Evolutionary conservation across 108 stramenopile genomes (phyloP).

Genomic region (Aureococcus anophagefferens): DNA sequence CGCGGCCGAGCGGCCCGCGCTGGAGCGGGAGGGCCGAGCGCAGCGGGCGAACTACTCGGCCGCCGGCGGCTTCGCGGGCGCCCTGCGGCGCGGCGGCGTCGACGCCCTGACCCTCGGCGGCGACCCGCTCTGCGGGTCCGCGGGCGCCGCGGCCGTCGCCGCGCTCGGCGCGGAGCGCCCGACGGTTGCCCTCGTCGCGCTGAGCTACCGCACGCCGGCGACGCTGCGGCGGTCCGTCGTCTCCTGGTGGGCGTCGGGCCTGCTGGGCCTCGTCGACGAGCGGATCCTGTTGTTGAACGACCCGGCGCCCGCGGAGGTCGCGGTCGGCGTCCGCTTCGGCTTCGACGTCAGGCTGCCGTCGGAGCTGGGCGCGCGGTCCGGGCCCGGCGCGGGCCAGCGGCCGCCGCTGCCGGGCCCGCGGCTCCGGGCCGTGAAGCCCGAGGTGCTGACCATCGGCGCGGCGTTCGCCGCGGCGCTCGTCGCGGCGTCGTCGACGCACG

Average conservation of each 20-base stretch:
- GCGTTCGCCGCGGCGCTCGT: constrained; percentile 6
- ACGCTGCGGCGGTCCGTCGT: constrained; percentile 4
- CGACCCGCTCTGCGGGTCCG: neutral
- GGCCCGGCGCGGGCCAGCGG: neutral
- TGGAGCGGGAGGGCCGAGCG: neutral
- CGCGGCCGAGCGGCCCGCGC: neutral
- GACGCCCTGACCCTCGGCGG: neutral
- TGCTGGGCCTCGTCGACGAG: neutral
- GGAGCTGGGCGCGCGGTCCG: neutral
- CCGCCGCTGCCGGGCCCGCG: too few relatives aligned
- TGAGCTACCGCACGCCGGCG: neutral
- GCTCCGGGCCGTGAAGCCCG: neutral
- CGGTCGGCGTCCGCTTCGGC: neutral
- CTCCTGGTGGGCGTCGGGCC: constrained; percentile 2
- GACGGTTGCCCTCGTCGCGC: neutral
- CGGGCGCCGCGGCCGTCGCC: neutral
- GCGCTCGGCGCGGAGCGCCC: too few relatives aligned
- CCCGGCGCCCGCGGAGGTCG: constrained; percentile 9
- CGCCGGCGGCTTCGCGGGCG: neutral
- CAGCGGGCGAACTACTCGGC: neutral
- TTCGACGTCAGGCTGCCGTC: neutral
- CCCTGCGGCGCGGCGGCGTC: neutral
- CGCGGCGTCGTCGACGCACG: neutral
- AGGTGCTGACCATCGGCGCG: constrained; percentile 11
- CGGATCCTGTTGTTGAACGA: constrained; percentile 8